Evolutionary conservation across 2,329 filamentous ascomycete species (phyloP).

Genomic region (Falciphora oryzae): DNA sequence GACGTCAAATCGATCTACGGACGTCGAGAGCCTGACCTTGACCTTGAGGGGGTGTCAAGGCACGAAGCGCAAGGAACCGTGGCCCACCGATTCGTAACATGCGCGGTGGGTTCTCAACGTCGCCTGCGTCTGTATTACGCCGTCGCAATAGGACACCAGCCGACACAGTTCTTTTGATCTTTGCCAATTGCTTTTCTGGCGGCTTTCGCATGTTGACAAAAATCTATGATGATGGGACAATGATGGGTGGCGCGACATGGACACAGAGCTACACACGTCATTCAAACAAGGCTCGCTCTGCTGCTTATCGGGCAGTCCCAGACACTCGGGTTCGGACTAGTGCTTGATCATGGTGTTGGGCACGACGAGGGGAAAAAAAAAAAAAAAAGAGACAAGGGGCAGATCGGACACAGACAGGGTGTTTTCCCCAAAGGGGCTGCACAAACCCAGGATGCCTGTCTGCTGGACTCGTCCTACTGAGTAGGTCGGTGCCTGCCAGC

Average conservation of each 20-base stretch:
- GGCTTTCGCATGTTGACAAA: neutral
- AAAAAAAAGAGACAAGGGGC: too few relatives aligned
- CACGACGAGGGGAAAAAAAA: too few relatives aligned
- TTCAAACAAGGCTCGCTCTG: neutral
- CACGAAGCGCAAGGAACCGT: neutral
- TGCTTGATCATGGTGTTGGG: neutral
- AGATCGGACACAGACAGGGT: too few relatives aligned
- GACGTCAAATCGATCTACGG: neutral
- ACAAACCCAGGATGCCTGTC: neutral
- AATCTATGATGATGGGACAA: neutral
- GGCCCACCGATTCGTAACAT: neutral
- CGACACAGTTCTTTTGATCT: neutral
- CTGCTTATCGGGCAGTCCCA: neutral
- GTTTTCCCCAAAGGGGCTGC: too few relatives aligned
- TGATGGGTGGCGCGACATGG: neutral
- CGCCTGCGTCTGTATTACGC: too few relatives aligned
- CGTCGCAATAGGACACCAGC: too few relatives aligned
- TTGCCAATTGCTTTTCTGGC: neutral
- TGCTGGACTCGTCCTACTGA: too few relatives aligned
- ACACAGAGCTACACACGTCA: too few relatives aligned
- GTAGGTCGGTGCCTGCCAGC: neutral
- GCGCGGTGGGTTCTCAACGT: neutral
- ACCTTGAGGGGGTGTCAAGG: neutral
- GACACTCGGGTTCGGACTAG: neutral
- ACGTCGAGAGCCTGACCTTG: neutral